phyloP scores from a whole-genome alignment of 2,329 filamentous ascomycete genomes.

The Phialophora tarda region DNA sequence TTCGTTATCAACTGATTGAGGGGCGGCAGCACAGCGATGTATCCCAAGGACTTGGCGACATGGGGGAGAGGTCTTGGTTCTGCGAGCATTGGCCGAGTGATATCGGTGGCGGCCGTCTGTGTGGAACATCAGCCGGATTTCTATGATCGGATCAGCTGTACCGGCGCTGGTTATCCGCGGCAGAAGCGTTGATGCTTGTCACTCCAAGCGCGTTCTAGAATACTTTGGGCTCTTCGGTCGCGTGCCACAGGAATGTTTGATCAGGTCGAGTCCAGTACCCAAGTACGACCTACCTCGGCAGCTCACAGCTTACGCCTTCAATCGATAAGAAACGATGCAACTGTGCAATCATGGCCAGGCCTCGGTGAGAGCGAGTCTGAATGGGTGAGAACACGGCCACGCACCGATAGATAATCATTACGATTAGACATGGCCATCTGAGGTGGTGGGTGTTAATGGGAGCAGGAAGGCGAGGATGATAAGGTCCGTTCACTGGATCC shows the following conservation, averaged over 20 bases:
- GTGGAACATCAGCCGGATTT: background rate
- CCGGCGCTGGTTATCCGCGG: conserved; percentile 5
- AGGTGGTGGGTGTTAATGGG: background rate
- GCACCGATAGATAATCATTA: background rate
- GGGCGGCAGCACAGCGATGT: conserved; percentile 20
- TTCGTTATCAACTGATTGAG: conserved; percentile 22
- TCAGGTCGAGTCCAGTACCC: background rate
- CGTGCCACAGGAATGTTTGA: background rate
- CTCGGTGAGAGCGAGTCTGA: background rate
- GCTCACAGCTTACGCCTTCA: background rate
- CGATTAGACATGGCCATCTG: background rate
- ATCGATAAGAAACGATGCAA: background rate
- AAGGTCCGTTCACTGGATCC: background rate
- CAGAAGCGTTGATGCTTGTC: background rate
- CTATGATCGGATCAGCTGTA: background rate
- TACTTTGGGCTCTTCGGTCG: background rate
- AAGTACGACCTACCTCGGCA: background rate
- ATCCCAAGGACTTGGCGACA: conserved; percentile 32
- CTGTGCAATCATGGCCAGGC: background rate
- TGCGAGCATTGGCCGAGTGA: background rate
- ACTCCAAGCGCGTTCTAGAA: background rate
- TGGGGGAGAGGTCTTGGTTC: conserved; percentile 15
- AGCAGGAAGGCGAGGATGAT: background rate
- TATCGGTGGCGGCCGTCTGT: conserved; percentile 16
- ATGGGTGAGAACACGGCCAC: background rate